These are phyloP conservation scores for Lentinula sp. DNA, from an alignment of 768 basidiomycete species.

Conservation along the genomic window DNA sequence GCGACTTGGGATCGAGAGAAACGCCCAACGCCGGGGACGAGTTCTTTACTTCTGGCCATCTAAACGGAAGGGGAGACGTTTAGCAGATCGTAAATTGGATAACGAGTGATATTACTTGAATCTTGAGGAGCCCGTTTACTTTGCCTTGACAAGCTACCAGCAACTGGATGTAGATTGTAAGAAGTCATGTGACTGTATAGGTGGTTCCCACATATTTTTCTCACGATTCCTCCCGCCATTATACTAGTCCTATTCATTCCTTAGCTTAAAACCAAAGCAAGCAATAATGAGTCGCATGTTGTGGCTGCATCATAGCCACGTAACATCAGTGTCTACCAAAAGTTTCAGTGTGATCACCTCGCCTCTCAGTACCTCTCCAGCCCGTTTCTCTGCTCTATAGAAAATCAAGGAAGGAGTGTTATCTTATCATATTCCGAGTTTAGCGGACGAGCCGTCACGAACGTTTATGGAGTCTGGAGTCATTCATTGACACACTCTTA, in stretches of 20 bases:
- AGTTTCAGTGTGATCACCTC: too few species aligned
- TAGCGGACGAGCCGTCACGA: background rate
- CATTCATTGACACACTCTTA: background rate
- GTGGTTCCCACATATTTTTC: background rate
- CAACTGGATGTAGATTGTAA: background rate
- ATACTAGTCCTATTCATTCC: too few species aligned
- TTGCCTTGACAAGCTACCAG: background rate
- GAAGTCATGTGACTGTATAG: background rate
- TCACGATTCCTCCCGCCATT: background rate
- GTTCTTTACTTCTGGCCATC: slow-evolving; percentile 87
- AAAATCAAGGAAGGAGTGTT: background rate
- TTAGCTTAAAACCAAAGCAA: too few species aligned
- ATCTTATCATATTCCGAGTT: background rate
- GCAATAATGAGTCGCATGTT: too few species aligned
- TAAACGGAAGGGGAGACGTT: slow-evolving; percentile 19
- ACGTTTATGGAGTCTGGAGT: background rate
- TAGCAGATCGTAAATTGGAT: background rate
- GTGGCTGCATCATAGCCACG: too few species aligned
- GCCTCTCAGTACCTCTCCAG: too few species aligned
- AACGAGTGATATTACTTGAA: background rate
- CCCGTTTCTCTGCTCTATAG: too few species aligned
- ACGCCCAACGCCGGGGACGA: slow-evolving; percentile 77
- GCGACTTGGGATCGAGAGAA: slow-evolving; percentile 78
- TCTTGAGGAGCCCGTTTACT: slow-evolving; percentile 1
- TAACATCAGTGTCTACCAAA: too few species aligned